Evolutionary conservation across 306 rosid species (phyloP).

Genomic region (Cucurbita maxima): DNA sequence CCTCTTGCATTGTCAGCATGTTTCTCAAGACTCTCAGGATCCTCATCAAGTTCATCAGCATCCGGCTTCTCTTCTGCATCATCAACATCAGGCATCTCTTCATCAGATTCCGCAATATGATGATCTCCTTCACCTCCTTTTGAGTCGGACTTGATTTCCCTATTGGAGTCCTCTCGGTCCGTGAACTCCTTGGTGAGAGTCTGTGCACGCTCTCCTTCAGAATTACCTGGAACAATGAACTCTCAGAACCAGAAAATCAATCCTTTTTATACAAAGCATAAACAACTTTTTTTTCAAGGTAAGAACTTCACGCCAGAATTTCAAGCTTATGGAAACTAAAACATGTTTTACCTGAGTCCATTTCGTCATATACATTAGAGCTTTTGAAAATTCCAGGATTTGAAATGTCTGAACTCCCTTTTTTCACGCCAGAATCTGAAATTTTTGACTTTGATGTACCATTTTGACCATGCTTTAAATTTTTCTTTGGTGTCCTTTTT

Average conservation of each 20-base stretch:
- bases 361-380: constrained; percentile 37
- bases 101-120: constrained; percentile 33
- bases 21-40: constrained; percentile 18
- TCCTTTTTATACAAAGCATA: too few relatives aligned
- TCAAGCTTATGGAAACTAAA: background rate
- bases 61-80: constrained; percentile 38
- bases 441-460: constrained; percentile 22
- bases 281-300: background rate
- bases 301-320: background rate
- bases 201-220: constrained; percentile 43
- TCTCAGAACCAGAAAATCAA: background rate
- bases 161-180: constrained; percentile 31
- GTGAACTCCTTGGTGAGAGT: constrained; percentile 19
- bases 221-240: constrained; percentile 27
- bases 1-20: constrained; percentile 31
- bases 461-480: constrained; percentile 23
- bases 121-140: constrained; percentile 20
- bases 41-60: constrained; percentile 17
- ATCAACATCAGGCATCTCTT: constrained; percentile 21
- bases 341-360: constrained; percentile 44
- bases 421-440: constrained; percentile 30
- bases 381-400: constrained; percentile 26
- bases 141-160: constrained; percentile 32
- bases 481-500: constrained; percentile 45
- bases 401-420: constrained; percentile 45